Percentiles rank a stretch among this genome's conserved stretches.
Evolutionary conservation across 345 rosid genomes (phyloP).

Genomic region (Garcia nutans): DNA sequence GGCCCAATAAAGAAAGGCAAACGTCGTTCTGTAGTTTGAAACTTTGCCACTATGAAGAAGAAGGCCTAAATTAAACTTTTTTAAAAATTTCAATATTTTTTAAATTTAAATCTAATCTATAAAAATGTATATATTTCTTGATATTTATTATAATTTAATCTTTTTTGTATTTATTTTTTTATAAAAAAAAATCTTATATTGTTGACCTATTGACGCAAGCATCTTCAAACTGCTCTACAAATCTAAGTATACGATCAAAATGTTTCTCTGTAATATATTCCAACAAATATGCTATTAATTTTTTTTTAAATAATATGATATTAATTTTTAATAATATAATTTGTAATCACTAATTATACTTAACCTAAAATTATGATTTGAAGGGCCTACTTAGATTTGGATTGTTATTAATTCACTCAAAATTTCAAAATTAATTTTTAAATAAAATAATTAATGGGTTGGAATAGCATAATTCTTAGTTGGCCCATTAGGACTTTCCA

Average conservation of each 20-base stretch:
- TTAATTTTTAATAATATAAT: no score
- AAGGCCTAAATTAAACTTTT: no score
- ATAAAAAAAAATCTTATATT: background rate
- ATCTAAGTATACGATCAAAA: background rate
- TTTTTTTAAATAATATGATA: no score
- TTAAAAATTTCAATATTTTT: no score
- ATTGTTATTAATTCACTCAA: background rate
- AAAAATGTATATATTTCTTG: no score
- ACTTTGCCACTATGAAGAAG: no score
- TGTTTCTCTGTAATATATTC: background rate
- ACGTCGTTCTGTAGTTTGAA: no score
- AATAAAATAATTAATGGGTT: background rate
- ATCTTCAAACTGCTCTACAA: background rate
- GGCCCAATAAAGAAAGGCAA: no score
- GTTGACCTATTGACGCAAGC: constrained; percentile 1
- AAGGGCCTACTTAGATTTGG: background rate
- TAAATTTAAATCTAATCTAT: no score
- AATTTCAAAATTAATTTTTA: background rate
- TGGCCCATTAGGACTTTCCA: background rate
- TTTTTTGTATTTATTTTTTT: background rate
- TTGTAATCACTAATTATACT: background rate
- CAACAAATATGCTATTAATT: background rate
- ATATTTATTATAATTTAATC: no score
- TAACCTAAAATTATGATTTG: background rate
- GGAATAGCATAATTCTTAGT: background rate